Evolutionary conservation across 108 stramenopile species (phyloP).

Genomic region (Tribonema minus): DNA sequence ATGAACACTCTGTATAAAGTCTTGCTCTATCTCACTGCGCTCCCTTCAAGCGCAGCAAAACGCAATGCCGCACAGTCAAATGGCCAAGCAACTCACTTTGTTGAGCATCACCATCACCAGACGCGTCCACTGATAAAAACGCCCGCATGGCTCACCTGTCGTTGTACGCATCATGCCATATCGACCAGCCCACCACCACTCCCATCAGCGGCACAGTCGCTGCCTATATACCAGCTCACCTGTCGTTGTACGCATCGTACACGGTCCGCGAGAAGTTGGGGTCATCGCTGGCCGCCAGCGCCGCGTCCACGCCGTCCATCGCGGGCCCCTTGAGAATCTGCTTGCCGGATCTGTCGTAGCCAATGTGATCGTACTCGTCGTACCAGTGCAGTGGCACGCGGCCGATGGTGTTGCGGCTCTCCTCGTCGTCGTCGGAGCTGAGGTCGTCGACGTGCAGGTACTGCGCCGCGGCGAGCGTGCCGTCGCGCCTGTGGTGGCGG

Average conservation of each 20-base stretch:
- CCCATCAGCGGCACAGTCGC: background rate
- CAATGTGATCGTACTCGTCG: constrained; percentile 86
- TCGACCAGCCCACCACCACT: too few species aligned
- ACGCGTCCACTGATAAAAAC: too few species aligned
- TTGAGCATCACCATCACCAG: too few species aligned
- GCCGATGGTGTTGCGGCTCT: constrained; percentile 80
- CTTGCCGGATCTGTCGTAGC: constrained; percentile 82
- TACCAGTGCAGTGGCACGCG: constrained; percentile 94
- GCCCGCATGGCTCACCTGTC: too few species aligned
- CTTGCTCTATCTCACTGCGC: too few species aligned
- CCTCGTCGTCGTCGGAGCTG: constrained; percentile 86
- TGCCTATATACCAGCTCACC: background rate
- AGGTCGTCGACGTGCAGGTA: constrained; percentile 74
- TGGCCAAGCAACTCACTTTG: too few species aligned
- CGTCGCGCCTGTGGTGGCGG: constrained; percentile 1
- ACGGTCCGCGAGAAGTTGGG: constrained; percentile 70
- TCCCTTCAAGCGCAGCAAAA: too few species aligned
- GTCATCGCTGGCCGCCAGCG: constrained; percentile 69
- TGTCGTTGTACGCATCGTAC: constrained; percentile 88
- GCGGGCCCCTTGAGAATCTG: constrained; percentile 71
- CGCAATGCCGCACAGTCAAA: too few species aligned
- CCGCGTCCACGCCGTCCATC: constrained; percentile 36
- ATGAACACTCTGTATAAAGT: too few species aligned
- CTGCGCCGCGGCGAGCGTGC: constrained; percentile 15
- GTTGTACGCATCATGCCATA: too few species aligned